Evolutionary conservation across 305 asterid genomes (phyloP).

Genomic region (Ajuga reptans): DNA sequence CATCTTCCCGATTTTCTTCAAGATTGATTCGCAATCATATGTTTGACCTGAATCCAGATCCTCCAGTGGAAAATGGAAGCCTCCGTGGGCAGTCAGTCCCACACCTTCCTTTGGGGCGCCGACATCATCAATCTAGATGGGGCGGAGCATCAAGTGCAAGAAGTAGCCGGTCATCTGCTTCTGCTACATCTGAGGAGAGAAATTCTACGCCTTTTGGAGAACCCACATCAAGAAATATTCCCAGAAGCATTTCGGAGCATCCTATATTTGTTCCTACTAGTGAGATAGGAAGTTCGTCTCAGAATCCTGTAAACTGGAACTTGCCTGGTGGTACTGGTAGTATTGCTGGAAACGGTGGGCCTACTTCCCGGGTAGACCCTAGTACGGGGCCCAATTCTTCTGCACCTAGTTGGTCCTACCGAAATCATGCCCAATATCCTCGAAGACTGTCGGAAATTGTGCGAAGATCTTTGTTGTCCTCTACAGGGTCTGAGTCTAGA

Average conservation of each 20-base stretch:
- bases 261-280: constrained; percentile 52
- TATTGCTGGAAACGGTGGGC: constrained; percentile 35
- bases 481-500: constrained; percentile 41
- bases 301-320: constrained; percentile 45
- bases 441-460: constrained; percentile 60
- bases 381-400: constrained; percentile 38
- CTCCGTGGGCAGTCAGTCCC: constrained; percentile 33
- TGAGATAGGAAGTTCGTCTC: constrained; percentile 48
- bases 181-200: constrained; percentile 31
- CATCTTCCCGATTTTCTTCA: constrained; percentile 38
- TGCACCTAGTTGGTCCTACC: constrained; percentile 44
- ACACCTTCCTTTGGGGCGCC: constrained; percentile 35
- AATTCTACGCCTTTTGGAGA: constrained; percentile 29
- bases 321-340: constrained; percentile 37
- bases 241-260: constrained; percentile 68
- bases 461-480: constrained; percentile 49
- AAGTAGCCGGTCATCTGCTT: constrained; percentile 32
- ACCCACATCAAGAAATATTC: constrained; percentile 32
- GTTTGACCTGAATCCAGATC: constrained; percentile 39
- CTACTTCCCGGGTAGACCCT: constrained; percentile 41
- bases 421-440: constrained; percentile 47
- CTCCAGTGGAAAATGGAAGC: constrained; percentile 33
- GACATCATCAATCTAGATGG: constrained; percentile 53
- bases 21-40: constrained; percentile 38
- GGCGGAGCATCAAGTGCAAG: constrained; percentile 46